A percentile compares a stretch with the other conserved stretches of the same genome.
Conservation (phyloP, 129 eudicot genomes). For the Logfia minima region DNA sequence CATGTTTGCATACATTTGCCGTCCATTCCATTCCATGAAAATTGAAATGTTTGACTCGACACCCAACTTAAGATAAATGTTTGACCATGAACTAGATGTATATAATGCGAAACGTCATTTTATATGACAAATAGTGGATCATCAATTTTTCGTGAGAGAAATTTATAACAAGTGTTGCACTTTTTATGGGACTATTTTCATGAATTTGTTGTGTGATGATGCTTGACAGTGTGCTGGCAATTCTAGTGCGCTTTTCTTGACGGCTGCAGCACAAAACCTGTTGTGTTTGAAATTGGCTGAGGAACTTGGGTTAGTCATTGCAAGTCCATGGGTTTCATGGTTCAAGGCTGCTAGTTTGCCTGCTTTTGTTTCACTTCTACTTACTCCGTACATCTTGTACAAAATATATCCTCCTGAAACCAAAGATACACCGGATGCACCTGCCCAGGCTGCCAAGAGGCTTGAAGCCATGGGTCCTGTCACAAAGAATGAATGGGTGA, state of each 20-base stretch:
- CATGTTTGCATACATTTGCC: background rate
- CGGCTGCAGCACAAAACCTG: slow-evolving; percentile 98
- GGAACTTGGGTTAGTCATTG: slow-evolving; percentile 78
- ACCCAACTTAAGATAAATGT: background rate
- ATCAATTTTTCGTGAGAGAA: background rate
- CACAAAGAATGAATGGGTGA: slow-evolving; percentile 82
- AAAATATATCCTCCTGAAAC: slow-evolving; percentile 87
- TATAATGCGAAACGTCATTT: background rate
- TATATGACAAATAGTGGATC: background rate
- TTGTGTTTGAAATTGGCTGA: slow-evolving; percentile 89
- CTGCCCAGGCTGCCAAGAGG: slow-evolving; percentile 82
- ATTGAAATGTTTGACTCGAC: background rate
- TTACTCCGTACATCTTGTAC: slow-evolving; percentile 76
- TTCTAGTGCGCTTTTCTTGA: slow-evolving; percentile 97
- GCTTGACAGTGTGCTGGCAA: slow-evolving; percentile 75
- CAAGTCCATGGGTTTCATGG: slow-evolving; percentile 88
- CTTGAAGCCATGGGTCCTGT: slow-evolving; percentile 87
- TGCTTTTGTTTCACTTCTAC: slow-evolving; percentile 65
- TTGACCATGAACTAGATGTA: background rate
- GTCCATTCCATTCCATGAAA: background rate
- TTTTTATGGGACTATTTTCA: slow-evolving; percentile 13
- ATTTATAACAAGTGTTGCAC: background rate
- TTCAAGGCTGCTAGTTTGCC: slow-evolving; percentile 90
- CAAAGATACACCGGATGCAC: slow-evolving; percentile 96
- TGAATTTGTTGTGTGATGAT: slow-evolving; percentile 29